Base-by-base conservation (phyloP, 768 basidiomycete species). In the Lenzites betulinus region DNA sequence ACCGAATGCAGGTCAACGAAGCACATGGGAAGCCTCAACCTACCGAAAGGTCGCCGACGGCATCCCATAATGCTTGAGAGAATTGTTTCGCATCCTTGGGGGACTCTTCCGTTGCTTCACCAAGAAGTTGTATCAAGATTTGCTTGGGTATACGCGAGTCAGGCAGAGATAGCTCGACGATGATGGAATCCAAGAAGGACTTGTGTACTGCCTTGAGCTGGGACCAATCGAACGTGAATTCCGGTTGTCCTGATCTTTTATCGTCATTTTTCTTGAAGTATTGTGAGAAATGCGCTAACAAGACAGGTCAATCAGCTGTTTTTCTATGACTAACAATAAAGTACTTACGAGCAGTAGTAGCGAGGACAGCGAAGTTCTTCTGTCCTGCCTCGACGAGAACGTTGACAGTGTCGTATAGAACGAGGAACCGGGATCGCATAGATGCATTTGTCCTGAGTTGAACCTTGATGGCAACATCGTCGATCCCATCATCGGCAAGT, bases 151-250 rank as follows among this genome's bases (percentile, higher is more conserved):
- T 90, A 0, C 79, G 77, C 2, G 86, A 85, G 48, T 78, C 75
- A 6, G 92, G 92, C 63, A 93, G 87, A 67, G 87, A 90, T 7
- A 94, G 74, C 69, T 94, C 92, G 59, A 93, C 83, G 62, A 94
- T 82, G 59, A 93, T 89, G 0, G 90, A 91, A 71, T 93, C 92
- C 50, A 93, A 73, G 74, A 92, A 92, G 3, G 92, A 93, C 66
- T 81, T 80, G 65, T 88, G 84, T 22, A 87, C 86, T 30, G 78
- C 78, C 65, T 84, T 83, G 61, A 90, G 72, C 51, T 80, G 80
- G 7, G 63, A 74, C 83, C 83, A 87, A 65, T 90, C 86, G 70
- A 94, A 93, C 12, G 81, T 75, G 44, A 85, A 77, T 23, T 84
- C 84, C 13, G 78, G 72, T 35, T 84, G 81, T 16, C 77, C 78